phyloP scores from a whole-genome alignment of 208 protist species.

The Trypanosoma grayi region DNA sequence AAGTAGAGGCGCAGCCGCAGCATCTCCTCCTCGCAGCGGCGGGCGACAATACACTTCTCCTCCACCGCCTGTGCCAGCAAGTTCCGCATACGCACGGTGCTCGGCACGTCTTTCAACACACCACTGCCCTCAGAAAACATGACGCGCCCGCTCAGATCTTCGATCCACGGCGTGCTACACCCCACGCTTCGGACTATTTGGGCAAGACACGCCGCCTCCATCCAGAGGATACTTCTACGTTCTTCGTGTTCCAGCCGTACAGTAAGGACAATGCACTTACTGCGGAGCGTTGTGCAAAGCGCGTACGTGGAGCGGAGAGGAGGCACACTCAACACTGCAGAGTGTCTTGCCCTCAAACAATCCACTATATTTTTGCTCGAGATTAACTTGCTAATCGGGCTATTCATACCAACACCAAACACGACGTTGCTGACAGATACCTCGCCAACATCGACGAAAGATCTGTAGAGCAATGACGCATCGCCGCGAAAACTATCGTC shows the following conservation, averaged over 20 bases:
- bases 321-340: background rate
- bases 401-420: background rate
- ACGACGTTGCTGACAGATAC: background rate
- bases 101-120: background rate
- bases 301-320: background rate
- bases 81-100: background rate
- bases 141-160: background rate
- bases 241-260: background rate
- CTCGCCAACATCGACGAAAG: background rate
- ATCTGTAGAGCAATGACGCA: conserved; percentile 3
- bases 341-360: background rate
- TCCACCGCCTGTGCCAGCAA: background rate
- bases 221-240: background rate
- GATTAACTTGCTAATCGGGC: background rate
- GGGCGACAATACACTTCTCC: conserved; percentile 1
- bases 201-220: background rate
- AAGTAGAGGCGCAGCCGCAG: background rate
- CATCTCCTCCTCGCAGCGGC: background rate
- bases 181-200: background rate
- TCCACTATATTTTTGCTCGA: background rate
- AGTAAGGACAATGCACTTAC: background rate
- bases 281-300: background rate
- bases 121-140: background rate
- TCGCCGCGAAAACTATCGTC: background rate
- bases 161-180: background rate